These are phyloP conservation scores for Scedosporium aurantiacum DNA, from an alignment of 2,329 filamentous ascomycete species.

Conservation along the genomic window DNA sequence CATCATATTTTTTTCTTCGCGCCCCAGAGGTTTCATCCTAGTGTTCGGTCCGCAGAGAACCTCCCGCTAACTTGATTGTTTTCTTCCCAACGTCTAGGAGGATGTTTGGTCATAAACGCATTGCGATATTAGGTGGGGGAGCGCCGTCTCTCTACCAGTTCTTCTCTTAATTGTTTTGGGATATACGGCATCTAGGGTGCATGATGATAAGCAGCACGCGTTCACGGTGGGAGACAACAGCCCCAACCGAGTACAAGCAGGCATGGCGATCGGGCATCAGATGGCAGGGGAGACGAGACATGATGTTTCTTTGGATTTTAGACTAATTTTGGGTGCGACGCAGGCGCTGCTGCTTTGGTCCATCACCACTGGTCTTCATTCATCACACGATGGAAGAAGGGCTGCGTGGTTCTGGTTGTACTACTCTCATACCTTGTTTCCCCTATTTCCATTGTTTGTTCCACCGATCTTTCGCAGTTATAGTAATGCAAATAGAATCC, in stretches of 20 bases:
- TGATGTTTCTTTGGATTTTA: neutral
- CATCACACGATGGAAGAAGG: neutral
- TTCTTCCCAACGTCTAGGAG: slow-evolving; percentile 37
- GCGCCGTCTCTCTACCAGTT: slow-evolving; percentile 1
- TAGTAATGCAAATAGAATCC: neutral
- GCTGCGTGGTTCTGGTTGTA: neutral
- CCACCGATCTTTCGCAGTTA: neutral
- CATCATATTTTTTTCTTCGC: slow-evolving; percentile 2
- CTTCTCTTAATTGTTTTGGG: slow-evolving; percentile 14
- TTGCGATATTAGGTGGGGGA: slow-evolving; percentile 3
- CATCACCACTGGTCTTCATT: neutral
- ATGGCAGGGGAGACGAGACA: neutral
- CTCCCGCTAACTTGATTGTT: slow-evolving; percentile 18
- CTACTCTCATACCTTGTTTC: neutral
- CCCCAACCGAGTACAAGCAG: neutral
- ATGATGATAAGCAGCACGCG: slow-evolving; percentile 8
- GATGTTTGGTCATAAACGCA: slow-evolving; percentile 55
- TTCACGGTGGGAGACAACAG: neutral
- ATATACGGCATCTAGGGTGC: slow-evolving; percentile 13
- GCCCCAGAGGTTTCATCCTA: neutral
- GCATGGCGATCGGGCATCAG: neutral
- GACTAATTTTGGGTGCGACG: neutral
- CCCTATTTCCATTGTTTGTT: neutral
- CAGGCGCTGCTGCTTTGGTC: neutral
- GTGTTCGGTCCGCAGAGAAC: neutral